Evolutionary conservation across 2,329 filamentous ascomycete genomes (phyloP), one percentile per base, ranked within the genome.

Genomic region (Chrysosporium queenslandicum): DNA sequence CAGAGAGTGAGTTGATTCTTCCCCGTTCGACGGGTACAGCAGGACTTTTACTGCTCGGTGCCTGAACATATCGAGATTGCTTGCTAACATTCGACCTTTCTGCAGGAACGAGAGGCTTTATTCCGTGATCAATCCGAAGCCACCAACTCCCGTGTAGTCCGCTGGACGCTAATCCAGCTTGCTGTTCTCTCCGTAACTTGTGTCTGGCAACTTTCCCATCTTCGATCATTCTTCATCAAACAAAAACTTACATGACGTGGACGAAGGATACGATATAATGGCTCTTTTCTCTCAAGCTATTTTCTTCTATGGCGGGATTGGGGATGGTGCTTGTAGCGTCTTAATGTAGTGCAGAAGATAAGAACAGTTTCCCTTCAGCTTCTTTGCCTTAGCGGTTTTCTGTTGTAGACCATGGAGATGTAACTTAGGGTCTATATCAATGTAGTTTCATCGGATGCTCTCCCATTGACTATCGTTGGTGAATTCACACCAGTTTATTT

Each of bases 211-310:
- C 77, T 98, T 43, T 94, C 89, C 50, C 91, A 98, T 72, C 79
- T 98, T 63, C 81, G 92, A 61, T 86, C 87, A 43, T 98, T 98
- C 80, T 98, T 98, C 76, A 98, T 98, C 77, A 98, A 98, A 80
- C 91, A 97, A 77, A 98, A 98, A 79, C 82, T 98, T 68, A 97
- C 92, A 55, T 98, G 54, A 58, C 40, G 25, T 46, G 36, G 43
- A 41, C 41, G 27, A 52, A 23, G 42, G 29, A 32, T 29, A 52
- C 27, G 50, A 52, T 34, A 12, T 52, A 25, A 52, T 45, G 49
- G 49, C 45, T 51, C 39, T 34, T 45, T 45, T 51, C 41, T 51
- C 40, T 45, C 30, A 21, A 7, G 39, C n/a, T 51, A 40, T 37
- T 45, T 45, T 51, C 29, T 36, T 25, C 37, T 36, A 36, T 37